Base-by-base conservation (phyloP, 805 yeast species). In the Huiozyma sinensis region DNA sequence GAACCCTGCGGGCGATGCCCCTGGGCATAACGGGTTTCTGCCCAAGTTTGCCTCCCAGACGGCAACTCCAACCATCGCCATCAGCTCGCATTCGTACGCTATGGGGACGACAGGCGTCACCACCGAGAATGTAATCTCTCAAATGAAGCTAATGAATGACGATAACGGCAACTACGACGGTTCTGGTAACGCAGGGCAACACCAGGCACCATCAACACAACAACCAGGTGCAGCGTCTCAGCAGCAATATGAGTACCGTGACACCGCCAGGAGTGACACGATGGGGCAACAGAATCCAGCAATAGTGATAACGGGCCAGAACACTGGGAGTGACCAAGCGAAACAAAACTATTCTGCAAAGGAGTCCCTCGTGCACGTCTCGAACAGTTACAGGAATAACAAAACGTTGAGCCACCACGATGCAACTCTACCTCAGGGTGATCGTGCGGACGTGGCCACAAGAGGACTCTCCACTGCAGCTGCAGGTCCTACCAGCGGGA, bases 31-130 rank as follows among this genome's bases (percentile, higher is more conserved):
- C 33, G 51, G 51, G 6, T 58, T 56, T 24, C 57, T 64, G 33
- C 65, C 69, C 8, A 65, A 58, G 41, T 62, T 75, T 44, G 47
- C 60, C 6, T 48, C 56, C 67, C 76, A 49, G 68, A 68, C 76
- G 1, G 68, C 78, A 1, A 68, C 78, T 5, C 84, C 89, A 13
- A 81, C 90, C 2, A 81, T 84, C 2, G 88, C 88, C 0, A 63
- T 82, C 7, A 70, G 79, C 40, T 74, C 75, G 47, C 72, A 72
- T 45, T 72, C 81, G 2, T 71, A 77, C 61, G 89, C 76, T 1
- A 74, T 79, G 61, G 89, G 88, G 2, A 81, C 87, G 5, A 81
- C 83, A 1, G 69, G 75, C 7, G 66, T 65, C 39, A 59, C 68
- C 3, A 64, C 56, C 4, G 68, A 54, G 52, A 56, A 55, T 58